A percentile compares a stretch with the other conserved stretches of the same genome.
phyloP scores from a whole-genome alignment of 257 asterid genomes.

The Solanum lycopersicoides region DNA sequence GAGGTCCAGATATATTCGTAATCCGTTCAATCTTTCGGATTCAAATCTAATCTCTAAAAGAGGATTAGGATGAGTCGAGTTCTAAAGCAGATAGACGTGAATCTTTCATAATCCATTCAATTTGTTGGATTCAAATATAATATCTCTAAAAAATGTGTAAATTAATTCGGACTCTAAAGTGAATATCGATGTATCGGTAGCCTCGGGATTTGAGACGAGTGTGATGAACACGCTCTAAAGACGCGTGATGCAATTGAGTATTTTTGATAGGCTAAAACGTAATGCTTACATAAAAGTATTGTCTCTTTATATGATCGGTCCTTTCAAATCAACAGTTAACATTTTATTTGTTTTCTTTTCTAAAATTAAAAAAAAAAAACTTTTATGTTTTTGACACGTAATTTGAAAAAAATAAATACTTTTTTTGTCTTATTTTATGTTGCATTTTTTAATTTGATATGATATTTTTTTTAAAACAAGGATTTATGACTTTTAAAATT shows the following conservation, averaged over 20 bases:
- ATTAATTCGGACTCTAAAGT: background rate
- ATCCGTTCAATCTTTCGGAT: background rate
- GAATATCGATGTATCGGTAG: background rate
- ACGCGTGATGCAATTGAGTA: background rate
- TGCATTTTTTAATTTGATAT: fast-evolving
- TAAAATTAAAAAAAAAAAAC: no score
- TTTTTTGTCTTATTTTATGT: no score
- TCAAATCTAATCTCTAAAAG: background rate
- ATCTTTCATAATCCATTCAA: no score
- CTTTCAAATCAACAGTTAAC: background rate
- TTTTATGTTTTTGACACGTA: no score
- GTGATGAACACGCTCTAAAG: background rate
- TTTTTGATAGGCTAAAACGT: background rate
- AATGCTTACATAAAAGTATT: background rate
- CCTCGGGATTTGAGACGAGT: background rate
- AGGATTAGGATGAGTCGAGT: no score
- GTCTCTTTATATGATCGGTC: background rate
- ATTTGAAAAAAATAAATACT: no score
- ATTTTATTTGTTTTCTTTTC: background rate
- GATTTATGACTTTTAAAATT: no score
- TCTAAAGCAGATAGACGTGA: no score
- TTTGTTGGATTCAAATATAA: fast-evolving
- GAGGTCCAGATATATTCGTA: background rate
- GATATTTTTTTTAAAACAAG: no score
- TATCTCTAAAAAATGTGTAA: background rate